phyloP scores from a whole-genome alignment of 441 rosid species.

The Adansonia grandidieri region DNA sequence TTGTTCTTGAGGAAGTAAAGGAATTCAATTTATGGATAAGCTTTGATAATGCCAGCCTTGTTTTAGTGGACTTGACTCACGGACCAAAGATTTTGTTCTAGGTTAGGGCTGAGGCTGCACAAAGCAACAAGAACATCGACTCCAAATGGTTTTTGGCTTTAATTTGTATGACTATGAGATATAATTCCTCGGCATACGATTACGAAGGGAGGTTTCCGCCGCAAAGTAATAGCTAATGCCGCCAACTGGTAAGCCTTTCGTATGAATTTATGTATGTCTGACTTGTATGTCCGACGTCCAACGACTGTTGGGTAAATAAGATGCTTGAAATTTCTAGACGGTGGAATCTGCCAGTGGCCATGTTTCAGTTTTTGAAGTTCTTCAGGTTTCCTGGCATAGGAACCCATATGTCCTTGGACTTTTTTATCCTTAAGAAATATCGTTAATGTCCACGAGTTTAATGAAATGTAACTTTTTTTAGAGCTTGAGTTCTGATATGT shows the following conservation, averaged over 20 bases:
- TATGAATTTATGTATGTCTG: not conserved
- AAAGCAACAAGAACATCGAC: constrained; percentile 57
- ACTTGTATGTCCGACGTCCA: not conserved
- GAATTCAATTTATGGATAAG: constrained; percentile 54
- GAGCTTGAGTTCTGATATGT: not conserved
- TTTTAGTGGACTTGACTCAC: constrained; percentile 75
- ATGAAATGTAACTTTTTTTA: not conserved
- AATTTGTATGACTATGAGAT: constrained; percentile 64
- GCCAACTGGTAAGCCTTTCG: constrained; percentile 74
- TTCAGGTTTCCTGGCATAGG: not conserved
- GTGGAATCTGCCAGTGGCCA: not conserved
- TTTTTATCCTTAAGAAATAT: not conserved
- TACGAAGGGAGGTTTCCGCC: constrained; percentile 56
- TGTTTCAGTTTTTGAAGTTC: not conserved
- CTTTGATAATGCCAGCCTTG: constrained; percentile 74
- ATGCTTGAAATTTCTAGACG: not conserved
- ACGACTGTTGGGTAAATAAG: not conserved
- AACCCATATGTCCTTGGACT: not conserved
- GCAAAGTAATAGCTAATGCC: constrained; percentile 85
- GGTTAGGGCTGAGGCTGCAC: constrained; percentile 69
- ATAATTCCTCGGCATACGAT: constrained; percentile 65
- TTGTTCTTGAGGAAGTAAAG: constrained; percentile 59
- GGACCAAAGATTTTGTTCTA: constrained; percentile 72
- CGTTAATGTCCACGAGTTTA: not conserved
- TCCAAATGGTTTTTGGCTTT: constrained; percentile 53